Evolutionary conservation across 768 basidiomycete genomes (phyloP), one percentile per base, ranked within the genome.

Genomic region (Amanita rubescens): DNA sequence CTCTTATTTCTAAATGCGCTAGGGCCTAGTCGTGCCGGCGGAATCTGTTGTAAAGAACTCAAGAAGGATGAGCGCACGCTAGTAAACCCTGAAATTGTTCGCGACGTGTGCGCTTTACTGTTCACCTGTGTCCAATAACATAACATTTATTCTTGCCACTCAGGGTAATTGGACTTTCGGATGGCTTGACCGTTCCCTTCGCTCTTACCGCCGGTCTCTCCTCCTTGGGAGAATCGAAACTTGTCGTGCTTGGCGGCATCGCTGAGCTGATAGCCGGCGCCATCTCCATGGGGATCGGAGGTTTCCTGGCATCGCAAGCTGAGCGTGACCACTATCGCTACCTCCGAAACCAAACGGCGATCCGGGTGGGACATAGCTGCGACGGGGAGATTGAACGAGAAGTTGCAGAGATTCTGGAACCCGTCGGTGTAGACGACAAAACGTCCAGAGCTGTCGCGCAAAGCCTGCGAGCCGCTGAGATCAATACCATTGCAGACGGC

Each of bases 251-350:
- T 25, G 95, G 93, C 51, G 96, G 96, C 14, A 72, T 96, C 33
- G 95, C 96, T 1, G 96, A 99, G 67, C 85, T 99, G 59, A 91
- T 95, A 54, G 92, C 94, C 1, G 96, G 96, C 5, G 90, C 94
- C 11, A 90, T 98, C 43, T 93, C 90, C 1, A 99, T 99, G 95
- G 96, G 96, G 56, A 89, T 99, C 37, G 96, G 96, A 50, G 95
- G 95, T 17, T 97, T 95, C 78, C 85, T 99, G 46, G 94, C 94
- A 2, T 93, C 94, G 1, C 91, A 99, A 69, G 87, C 95, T 27
- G 96, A 99, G 69, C 85, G 94, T 43, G 95, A 97, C 66, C 89
- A 96, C 69, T 94, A 87, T 66, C 87, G 84, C 43, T 96, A 88
- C 70, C 80, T 87, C 27, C 80, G 76, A 25, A 76, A 79, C 35